Percentiles rank a stretch among this genome's conserved stretches.
These are phyloP conservation scores for Aspergillus floridensis DNA, from an alignment of 2,329 filamentous ascomycete genomes.

Conservation along the genomic window DNA sequence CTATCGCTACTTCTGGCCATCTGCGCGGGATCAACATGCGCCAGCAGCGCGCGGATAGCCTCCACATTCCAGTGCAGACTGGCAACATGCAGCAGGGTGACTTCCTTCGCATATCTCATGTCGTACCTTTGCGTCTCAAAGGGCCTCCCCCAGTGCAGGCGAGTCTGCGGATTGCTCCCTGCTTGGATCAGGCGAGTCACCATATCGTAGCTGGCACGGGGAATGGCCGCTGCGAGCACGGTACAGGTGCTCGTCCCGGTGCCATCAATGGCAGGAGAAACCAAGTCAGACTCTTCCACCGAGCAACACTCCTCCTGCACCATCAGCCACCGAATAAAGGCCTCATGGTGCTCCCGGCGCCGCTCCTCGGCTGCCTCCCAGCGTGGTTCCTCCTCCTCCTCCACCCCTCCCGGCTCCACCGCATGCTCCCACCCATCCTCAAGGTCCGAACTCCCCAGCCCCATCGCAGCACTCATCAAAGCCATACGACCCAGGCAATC, in stretches of 20 bases:
- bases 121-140: not conserved
- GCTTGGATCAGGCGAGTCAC: not conserved
- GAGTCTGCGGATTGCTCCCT: not conserved
- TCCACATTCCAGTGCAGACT: slow-evolving; percentile 7
- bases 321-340: not conserved
- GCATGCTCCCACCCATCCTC: no score
- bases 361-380: no score
- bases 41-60: slow-evolving; percentile 1
- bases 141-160: not conserved
- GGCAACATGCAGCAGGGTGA: slow-evolving; percentile 4
- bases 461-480: no score
- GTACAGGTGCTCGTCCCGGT: not conserved
- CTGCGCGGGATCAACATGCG: not conserved
- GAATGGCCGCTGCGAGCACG: not conserved
- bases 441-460: no score
- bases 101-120: not conserved
- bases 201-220: not conserved
- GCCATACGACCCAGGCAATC: no score
- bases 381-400: no score
- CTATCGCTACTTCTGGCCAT: not conserved
- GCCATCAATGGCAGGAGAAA: not conserved
- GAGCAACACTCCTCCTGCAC: not conserved
- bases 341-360: not conserved
- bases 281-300: not conserved
- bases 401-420: no score